Base-by-base conservation (phyloP, 441 rosid genomes). In the Gossypium laxum region DNA sequence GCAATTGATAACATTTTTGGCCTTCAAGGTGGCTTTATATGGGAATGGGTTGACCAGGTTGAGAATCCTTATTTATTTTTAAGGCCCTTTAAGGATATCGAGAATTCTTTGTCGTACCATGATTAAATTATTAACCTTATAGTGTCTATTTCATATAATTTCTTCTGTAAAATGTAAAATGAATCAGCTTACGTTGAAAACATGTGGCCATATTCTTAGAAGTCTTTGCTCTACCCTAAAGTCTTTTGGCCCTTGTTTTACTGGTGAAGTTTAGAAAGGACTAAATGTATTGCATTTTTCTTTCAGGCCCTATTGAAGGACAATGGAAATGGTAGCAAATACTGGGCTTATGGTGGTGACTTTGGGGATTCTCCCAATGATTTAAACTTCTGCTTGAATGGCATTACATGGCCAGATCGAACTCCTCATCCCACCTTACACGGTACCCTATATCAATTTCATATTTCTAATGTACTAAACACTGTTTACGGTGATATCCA, bases 31-130 rank as follows among this genome's bases (percentile, higher is more conserved):
- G 99, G 99, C 66, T 92, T 94, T 81, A 89, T 94, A 76, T 94
- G 99, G 99, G 99, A 94, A 0, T 94, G 99, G 99, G 96, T 82
- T 80, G 99, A 94, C 76, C 94, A 92, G 98, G 99, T 93, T 74
- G 74, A 62, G 64, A 71, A 78, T 77, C 61, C 34, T 21, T 75
- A 5, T 24, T 57, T 26, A 24, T 1, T 48, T 43, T 65, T 45
- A 22, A 45, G 19, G 56, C 38, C 19, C 21, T 65, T 0, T 22
- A n/a, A 12, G 6, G 38, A 22, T 47, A 41, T 65, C 6, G 11
- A 45, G 69, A 65, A 65, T 45, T 22, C 24, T n/a, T 5, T 45
- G 56, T 45, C 14, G 14, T 22, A 21, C 34, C 38, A 24, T 22
- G 5, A 45, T 65, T 45, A 22, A 65, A 6, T 45, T 65, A 54